These are phyloP conservation scores for Cladosporium colombiae DNA, from an alignment of 2,329 filamentous ascomycete genomes.

Conservation along the genomic window DNA sequence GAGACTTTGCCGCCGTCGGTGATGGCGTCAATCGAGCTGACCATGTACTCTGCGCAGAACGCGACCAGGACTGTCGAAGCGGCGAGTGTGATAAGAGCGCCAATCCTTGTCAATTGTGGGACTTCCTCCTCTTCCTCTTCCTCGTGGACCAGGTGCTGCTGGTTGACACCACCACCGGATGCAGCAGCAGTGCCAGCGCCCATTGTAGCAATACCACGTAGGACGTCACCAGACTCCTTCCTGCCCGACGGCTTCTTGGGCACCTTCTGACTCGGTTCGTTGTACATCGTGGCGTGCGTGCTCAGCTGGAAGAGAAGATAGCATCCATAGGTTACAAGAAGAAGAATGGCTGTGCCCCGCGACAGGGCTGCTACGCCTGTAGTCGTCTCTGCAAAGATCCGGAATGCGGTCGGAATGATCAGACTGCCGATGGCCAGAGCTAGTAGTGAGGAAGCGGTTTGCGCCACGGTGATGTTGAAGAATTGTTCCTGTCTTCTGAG, in stretches of 20 bases:
- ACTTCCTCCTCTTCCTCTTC: slow-evolving; percentile 72
- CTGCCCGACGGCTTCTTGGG: slow-evolving; percentile 55
- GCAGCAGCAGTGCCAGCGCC: slow-evolving; percentile 55
- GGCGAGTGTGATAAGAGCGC: slow-evolving; percentile 70
- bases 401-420: slow-evolving; percentile 88
- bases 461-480: slow-evolving; percentile 90
- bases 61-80: slow-evolving; percentile 78
- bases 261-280: slow-evolving; percentile 75
- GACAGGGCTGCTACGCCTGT: slow-evolving; percentile 52
- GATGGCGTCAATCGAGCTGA: slow-evolving; percentile 59
- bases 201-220: slow-evolving; percentile 54
- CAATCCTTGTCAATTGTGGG: slow-evolving; percentile 70
- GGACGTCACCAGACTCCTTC: slow-evolving; percentile 52
- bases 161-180: slow-evolving; percentile 52
- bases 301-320: slow-evolving; percentile 92
- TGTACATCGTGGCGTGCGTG: slow-evolving; percentile 79
- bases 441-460: slow-evolving; percentile 80
- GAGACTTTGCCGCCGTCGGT: slow-evolving; percentile 53
- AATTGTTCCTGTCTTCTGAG: slow-evolving; percentile 76
- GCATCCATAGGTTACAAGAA: slow-evolving; percentile 77
- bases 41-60: slow-evolving; percentile 70
- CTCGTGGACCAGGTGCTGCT: slow-evolving; percentile 51
- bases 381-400: slow-evolving; percentile 49
- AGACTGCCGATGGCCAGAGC: slow-evolving; percentile 77
- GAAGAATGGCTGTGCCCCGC: slow-evolving; percentile 73